Evolutionary conservation across 257 asterid species (phyloP).

Genomic region (Fraxinus anomala): DNA sequence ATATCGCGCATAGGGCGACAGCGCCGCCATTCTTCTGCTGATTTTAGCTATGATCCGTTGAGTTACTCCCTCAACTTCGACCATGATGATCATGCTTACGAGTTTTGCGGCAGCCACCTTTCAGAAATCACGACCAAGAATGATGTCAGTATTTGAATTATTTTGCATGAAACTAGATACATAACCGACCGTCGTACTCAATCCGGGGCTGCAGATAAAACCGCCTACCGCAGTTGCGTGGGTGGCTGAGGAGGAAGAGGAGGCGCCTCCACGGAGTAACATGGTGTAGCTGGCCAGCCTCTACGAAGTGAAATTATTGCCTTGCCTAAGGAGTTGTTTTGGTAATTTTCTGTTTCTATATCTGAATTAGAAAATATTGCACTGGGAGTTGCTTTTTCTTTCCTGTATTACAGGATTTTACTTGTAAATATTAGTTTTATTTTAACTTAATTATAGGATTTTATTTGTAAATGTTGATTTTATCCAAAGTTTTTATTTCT

Average conservation of each 20-base stretch:
- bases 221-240: neutral
- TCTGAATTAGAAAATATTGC: neutral
- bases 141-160: neutral
- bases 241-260: neutral
- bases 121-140: neutral
- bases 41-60: constrained; percentile 45
- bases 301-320: neutral
- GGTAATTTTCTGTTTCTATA: neutral
- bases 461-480: too few species aligned
- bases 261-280: neutral
- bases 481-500: too few species aligned
- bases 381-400: neutral
- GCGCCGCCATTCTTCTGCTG: constrained; percentile 43
- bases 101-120: neutral
- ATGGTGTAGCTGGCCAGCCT: neutral
- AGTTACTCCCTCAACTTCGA: constrained; percentile 47
- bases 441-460: too few species aligned
- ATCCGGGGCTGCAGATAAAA: neutral
- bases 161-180: neutral
- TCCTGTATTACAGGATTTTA: neutral
- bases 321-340: neutral
- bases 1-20: constrained; percentile 37
- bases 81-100: constrained; percentile 11
- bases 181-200: neutral
- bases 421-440: too few species aligned